phyloP scores from a whole-genome alignment of 2,329 filamentous ascomycete species.

The Atkinsonella hypoxylon region DNA sequence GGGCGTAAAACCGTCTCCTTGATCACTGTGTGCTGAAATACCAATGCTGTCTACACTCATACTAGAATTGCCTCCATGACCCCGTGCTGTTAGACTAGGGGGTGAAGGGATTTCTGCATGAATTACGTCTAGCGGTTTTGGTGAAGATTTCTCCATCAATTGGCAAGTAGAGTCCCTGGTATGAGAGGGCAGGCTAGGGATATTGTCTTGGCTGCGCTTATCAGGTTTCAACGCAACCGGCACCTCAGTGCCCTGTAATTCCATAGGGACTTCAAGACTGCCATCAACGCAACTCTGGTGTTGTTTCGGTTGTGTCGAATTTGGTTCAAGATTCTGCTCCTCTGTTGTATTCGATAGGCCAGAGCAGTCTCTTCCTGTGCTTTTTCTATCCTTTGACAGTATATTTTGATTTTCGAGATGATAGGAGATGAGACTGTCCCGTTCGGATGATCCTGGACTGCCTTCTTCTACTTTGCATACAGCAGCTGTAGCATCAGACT shows the following conservation, averaged over 20 bases:
- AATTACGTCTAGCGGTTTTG: background rate
- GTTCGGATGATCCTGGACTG: background rate
- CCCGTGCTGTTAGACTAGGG: background rate
- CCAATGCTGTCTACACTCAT: constrained; percentile 2
- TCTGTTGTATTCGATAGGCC: too few relatives aligned
- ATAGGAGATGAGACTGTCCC: background rate
- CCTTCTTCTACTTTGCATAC: background rate
- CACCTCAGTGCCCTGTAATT: background rate
- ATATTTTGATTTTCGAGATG: background rate
- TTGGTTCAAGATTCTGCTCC: too few relatives aligned
- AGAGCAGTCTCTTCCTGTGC: background rate
- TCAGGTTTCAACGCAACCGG: background rate
- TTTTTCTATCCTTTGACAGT: background rate
- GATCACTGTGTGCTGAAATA: background rate
- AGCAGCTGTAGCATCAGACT: background rate
- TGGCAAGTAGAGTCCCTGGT: background rate
- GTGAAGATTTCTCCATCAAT: background rate
- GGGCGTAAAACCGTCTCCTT: background rate
- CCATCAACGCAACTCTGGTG: background rate
- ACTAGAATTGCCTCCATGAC: background rate
- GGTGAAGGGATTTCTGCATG: background rate
- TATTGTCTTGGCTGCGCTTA: background rate
- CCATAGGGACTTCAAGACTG: background rate
- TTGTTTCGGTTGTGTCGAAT: too few relatives aligned
- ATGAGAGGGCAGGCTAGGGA: background rate